phyloP scores from a whole-genome alignment of 805 yeast species.

The Starmera quercuum region DNA sequence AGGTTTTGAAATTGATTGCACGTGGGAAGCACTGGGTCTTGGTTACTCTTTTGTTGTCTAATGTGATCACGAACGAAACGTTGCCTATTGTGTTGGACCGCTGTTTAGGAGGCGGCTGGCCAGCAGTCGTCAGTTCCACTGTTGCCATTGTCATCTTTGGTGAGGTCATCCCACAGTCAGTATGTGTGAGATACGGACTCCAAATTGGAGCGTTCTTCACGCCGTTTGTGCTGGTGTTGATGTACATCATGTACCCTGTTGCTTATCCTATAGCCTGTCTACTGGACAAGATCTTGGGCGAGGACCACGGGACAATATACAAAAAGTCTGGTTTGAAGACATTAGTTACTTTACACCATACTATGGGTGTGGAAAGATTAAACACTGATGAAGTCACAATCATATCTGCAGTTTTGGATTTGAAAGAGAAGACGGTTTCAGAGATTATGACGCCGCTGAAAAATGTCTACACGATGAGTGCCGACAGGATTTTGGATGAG shows the following conservation, averaged over 20 bases:
- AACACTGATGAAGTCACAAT: constrained; percentile 95
- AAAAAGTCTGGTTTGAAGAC: constrained; percentile 91
- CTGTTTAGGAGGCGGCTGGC: constrained; percentile 95
- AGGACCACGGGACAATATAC: constrained; percentile 93
- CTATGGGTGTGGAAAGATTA: constrained; percentile 91
- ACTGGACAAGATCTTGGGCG: constrained; percentile 79
- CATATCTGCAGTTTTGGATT: constrained; percentile 85
- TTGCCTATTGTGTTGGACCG: constrained; percentile 90
- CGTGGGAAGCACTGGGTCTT: constrained; percentile 95
- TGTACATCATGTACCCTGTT: constrained; percentile 87
- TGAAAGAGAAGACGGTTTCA: constrained; percentile 83
- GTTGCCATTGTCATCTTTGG: constrained; percentile 91
- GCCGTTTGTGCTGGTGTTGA: constrained; percentile 76
- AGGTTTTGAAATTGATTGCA: constrained; percentile 64
- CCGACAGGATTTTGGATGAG: constrained; percentile 79
- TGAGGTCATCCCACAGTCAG: constrained; percentile 91
- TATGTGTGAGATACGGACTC: constrained; percentile 88
- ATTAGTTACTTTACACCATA: constrained; percentile 83
- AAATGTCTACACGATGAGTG: constrained; percentile 81
- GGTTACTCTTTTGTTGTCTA: constrained; percentile 76
- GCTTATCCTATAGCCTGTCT: constrained; percentile 85
- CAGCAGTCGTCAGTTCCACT: constrained; percentile 92
- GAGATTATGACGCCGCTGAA: constrained; percentile 92
- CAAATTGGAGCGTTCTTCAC: constrained; percentile 86
- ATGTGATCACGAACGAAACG: constrained; percentile 91